Evolutionary conservation across 805 yeast genomes (phyloP).

Genomic region (Wickerhamomyces pijperi): DNA sequence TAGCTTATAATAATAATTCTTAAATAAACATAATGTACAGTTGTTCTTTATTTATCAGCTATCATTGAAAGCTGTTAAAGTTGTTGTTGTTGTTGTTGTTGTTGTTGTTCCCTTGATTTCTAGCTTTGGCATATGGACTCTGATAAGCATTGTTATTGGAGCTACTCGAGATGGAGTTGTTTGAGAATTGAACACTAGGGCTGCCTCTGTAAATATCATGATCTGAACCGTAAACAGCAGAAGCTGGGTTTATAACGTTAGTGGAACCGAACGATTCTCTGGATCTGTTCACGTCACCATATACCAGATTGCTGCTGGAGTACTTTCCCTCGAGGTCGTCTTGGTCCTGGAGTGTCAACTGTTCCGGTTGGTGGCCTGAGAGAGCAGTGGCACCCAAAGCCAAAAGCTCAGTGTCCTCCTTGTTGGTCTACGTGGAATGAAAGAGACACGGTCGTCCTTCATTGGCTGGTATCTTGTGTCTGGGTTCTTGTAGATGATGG

Average conservation of each 20-base stretch:
- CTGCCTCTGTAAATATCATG: neutral
- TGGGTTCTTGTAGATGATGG: slow-evolving; percentile 81
- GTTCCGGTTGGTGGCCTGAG: slow-evolving; percentile 19
- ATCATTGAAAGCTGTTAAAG: neutral
- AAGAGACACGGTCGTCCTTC: slow-evolving; percentile 94
- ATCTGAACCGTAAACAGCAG: slow-evolving; percentile 11
- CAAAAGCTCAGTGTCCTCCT: slow-evolving; percentile 19
- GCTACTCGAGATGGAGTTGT: slow-evolving; percentile 1
- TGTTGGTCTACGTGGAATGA: slow-evolving; percentile 49
- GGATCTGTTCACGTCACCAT: slow-evolving; percentile 9
- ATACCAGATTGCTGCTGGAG: slow-evolving; percentile 7
- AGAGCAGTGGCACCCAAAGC: slow-evolving; percentile 20
- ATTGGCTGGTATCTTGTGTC: slow-evolving; percentile 93
- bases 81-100: slow-evolving; percentile 4
- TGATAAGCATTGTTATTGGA: slow-evolving; percentile 12
- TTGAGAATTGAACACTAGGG: slow-evolving; percentile 4
- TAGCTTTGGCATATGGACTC: slow-evolving; percentile 16
- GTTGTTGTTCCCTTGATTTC: slow-evolving; percentile 9
- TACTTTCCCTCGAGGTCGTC: slow-evolving; percentile 7
- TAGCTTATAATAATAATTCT: too few species aligned
- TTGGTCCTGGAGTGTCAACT: slow-evolving; percentile 9
- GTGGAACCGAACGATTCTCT: slow-evolving; percentile 13
- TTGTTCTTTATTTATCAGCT: neutral
- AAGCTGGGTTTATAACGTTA: slow-evolving; percentile 13
- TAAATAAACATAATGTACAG: too few species aligned